phyloP scores from a whole-genome alignment of 768 basidiomycete species.

The Tubosaeta sp. region DNA sequence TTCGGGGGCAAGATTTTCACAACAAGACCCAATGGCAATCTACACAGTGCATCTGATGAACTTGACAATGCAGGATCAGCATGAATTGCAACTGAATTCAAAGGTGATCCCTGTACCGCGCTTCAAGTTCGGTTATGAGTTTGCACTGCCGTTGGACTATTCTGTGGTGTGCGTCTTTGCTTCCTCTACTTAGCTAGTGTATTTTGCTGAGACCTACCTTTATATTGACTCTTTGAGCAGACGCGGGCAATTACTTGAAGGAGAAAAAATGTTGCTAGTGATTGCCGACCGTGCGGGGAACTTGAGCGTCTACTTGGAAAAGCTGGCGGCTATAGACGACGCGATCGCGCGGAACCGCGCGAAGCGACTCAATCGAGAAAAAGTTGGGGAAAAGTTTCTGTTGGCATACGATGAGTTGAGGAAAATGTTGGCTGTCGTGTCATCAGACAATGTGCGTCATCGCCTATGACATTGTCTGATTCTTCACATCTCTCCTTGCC shows the following conservation, averaged over 20 bases:
- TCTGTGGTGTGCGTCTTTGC: conserved; percentile 12
- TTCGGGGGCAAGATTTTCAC: conserved; percentile 3
- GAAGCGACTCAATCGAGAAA: conserved; percentile 40
- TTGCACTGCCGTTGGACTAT: conserved; percentile 17
- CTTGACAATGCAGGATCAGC: conserved; percentile 26
- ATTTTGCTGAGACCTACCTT: not conserved
- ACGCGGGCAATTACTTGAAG: conserved; percentile 38
- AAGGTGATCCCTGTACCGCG: conserved; percentile 20
- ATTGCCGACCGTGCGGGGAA: conserved; percentile 33
- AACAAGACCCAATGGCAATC: conserved; percentile 13
- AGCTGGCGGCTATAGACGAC: conserved; percentile 25
- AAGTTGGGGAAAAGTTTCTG: conserved; percentile 41
- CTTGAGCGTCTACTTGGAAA: conserved; percentile 40
- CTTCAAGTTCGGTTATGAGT: conserved; percentile 13
- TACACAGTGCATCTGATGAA: conserved; percentile 26
- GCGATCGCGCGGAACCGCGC: conserved; percentile 26
- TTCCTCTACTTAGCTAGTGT: not conserved
- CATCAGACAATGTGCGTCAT: conserved; percentile 35
- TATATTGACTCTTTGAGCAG: conserved; percentile 22
- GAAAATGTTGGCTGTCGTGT: conserved; percentile 45
- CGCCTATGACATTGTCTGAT: no score
- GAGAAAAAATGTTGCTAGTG: conserved; percentile 39
- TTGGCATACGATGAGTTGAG: conserved; percentile 51
- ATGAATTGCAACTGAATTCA: conserved; percentile 23
- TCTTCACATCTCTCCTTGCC: not conserved